These are phyloP conservation scores for Fusarium drepaniforme DNA, from an alignment of 2,329 filamentous ascomycete species.

Conservation along the genomic window DNA sequence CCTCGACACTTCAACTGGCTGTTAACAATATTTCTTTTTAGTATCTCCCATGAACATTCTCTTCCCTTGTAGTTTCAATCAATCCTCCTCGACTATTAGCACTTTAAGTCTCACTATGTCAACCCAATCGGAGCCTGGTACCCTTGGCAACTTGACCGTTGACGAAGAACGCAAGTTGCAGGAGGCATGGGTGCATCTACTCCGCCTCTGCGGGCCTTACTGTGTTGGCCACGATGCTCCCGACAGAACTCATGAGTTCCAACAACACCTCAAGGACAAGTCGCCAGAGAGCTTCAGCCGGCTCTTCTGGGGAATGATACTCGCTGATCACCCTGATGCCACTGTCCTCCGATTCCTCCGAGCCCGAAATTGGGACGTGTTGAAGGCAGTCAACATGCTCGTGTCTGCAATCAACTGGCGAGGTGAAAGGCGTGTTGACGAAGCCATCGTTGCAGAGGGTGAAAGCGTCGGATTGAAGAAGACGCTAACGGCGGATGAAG, in stretches of 20 bases:
- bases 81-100: slow-evolving; percentile 11
- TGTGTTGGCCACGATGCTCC: background rate
- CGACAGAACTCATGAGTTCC: slow-evolving; percentile 14
- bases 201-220: slow-evolving; percentile 25
- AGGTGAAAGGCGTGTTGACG: slow-evolving; percentile 47
- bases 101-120: slow-evolving; percentile 28
- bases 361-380: slow-evolving; percentile 56
- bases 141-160: slow-evolving; percentile 29
- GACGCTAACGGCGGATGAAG: slow-evolving; percentile 40
- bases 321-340: slow-evolving; percentile 53
- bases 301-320: slow-evolving; percentile 25
- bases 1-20: background rate
- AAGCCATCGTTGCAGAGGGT: slow-evolving; percentile 48
- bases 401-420: slow-evolving; percentile 54
- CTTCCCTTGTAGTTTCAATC: background rate
- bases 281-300: slow-evolving; percentile 25
- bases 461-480: slow-evolving; percentile 47
- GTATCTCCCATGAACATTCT: slow-evolving; percentile 1
- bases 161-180: slow-evolving; percentile 29
- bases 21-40: background rate
- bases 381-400: slow-evolving; percentile 54
- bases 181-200: slow-evolving; percentile 35
- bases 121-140: slow-evolving; percentile 22
- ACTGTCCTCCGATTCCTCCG: slow-evolving; percentile 55
- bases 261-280: slow-evolving; percentile 13